Base-by-base conservation (phyloP, 768 basidiomycete genomes). In the Leccinum boreale region DNA sequence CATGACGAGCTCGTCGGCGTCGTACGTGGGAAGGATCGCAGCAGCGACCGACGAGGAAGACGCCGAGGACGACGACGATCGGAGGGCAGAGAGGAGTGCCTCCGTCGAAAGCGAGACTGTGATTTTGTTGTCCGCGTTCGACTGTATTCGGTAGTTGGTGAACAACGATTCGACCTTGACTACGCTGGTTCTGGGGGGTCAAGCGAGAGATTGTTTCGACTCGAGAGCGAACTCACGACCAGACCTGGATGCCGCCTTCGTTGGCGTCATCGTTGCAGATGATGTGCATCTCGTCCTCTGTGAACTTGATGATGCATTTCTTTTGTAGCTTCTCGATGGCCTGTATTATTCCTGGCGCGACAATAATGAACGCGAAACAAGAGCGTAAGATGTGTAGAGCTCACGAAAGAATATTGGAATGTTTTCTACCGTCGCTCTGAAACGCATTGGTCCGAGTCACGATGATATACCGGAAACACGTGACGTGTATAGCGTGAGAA, bases 161-260 rank as follows among this genome's bases (percentile, higher is more conserved):
- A 93, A 91, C 10, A 93, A 67, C 0, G 89, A 82, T 39, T 81
- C 77, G 9, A 85, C 79, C 70, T 85, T 87, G 65, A 89, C 81
- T 63, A 85, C 80, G 15, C 86, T 87, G 55, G 42, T 45, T 42
- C 53, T 19, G 1, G 49, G 39, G 39, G 12, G 58, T 69, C 39
- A 65, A 51, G 58, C 3, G 17, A 26, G 36, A n/a, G n/a, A 48
- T 5, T n/a, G 6, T 14, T 5, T 60, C 72, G 5, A 45, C 50
- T 78, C 75, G 77, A 78, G 31, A 33, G 36, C 2, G 19, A 74
- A 19, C 84, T 55, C 55, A 85, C 84, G 82, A 82, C 93, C 93
- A 94, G 52, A 94, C 90, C 70, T 94, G 92, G 4, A 92, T 85
- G 3, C 90, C 90, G 1, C 89, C 90, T 64, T 92, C 90, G 63